phyloP scores from a whole-genome alignment of 352 stramenopile species.

The Pythium graminicola region DNA sequence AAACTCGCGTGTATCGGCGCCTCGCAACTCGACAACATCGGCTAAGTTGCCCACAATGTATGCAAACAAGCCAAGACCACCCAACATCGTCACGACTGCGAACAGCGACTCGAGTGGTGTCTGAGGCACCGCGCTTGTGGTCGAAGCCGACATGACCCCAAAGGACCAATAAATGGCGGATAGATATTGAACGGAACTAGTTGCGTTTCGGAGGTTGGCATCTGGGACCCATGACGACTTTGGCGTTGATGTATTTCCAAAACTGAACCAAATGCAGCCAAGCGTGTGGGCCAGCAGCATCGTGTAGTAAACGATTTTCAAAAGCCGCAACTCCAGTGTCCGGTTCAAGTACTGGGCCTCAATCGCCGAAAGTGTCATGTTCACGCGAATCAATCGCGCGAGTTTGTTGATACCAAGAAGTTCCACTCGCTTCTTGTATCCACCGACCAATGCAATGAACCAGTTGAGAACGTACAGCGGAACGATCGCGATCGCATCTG shows the following conservation, averaged over 20 bases:
- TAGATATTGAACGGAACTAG: slow-evolving; percentile 42
- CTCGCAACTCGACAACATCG: slow-evolving; percentile 55
- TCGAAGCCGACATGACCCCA: slow-evolving; percentile 57
- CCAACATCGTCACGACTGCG: slow-evolving; percentile 49
- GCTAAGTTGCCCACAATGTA: slow-evolving; percentile 71
- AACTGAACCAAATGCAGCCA: slow-evolving; percentile 62
- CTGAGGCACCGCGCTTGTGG: slow-evolving; percentile 42
- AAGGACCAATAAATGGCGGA: slow-evolving; percentile 62
- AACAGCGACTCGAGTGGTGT: slow-evolving; percentile 44
- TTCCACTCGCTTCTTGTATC: too few relatives aligned
- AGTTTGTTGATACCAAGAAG: slow-evolving; percentile 64
- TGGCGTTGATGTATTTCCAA: too few relatives aligned
- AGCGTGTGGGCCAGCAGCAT: slow-evolving; percentile 54
- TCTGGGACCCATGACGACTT: slow-evolving; percentile 34
- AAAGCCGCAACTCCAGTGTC: slow-evolving; percentile 53
- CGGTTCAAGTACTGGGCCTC: slow-evolving; percentile 62
- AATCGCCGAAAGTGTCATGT: slow-evolving; percentile 36
- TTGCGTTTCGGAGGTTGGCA: slow-evolving; percentile 23
- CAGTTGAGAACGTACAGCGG: slow-evolving; percentile 51
- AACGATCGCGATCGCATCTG: slow-evolving; percentile 44
- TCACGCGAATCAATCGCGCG: slow-evolving; percentile 43
- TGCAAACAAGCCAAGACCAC: slow-evolving; percentile 62
- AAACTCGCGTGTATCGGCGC: slow-evolving; percentile 61
- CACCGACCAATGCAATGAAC: slow-evolving; percentile 38
- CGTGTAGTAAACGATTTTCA: slow-evolving; percentile 71